These are phyloP conservation scores for Breviolum minutum DNA, from an alignment of 73 alveolate species.

Conservation along the genomic window DNA sequence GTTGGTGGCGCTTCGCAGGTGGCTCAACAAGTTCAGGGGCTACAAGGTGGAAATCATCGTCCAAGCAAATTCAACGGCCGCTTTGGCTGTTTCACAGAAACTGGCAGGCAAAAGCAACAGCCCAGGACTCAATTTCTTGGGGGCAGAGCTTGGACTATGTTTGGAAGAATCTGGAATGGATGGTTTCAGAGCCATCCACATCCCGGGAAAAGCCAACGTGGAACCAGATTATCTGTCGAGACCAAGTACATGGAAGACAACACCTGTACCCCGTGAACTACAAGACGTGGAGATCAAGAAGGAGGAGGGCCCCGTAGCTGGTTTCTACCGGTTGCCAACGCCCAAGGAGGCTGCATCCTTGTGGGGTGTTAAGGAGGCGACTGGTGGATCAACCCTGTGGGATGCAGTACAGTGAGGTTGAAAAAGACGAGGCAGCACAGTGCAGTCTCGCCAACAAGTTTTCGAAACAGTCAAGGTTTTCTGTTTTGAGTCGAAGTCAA, in stretches of 20 bases:
- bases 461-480: too few relatives aligned
- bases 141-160: background rate
- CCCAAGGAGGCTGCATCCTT: too few relatives aligned
- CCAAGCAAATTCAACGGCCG: background rate
- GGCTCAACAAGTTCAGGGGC: background rate
- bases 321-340: too few relatives aligned
- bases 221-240: background rate
- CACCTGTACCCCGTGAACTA: too few relatives aligned
- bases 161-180: background rate
- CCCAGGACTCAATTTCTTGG: background rate
- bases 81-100: background rate
- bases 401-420: too few relatives aligned
- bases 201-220: background rate
- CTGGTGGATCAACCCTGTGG: background rate
- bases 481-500: too few relatives aligned
- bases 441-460: too few relatives aligned
- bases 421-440: too few relatives aligned
- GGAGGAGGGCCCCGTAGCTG: too few relatives aligned
- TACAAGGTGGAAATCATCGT: background rate
- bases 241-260: too few relatives aligned
- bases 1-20: background rate
- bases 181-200: background rate
- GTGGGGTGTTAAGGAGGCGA: too few relatives aligned
- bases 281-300: too few relatives aligned
- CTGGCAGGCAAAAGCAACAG: background rate